Base-by-base conservation (phyloP, 306 rosid species). In the Gynostemma pentaphyllum region DNA sequence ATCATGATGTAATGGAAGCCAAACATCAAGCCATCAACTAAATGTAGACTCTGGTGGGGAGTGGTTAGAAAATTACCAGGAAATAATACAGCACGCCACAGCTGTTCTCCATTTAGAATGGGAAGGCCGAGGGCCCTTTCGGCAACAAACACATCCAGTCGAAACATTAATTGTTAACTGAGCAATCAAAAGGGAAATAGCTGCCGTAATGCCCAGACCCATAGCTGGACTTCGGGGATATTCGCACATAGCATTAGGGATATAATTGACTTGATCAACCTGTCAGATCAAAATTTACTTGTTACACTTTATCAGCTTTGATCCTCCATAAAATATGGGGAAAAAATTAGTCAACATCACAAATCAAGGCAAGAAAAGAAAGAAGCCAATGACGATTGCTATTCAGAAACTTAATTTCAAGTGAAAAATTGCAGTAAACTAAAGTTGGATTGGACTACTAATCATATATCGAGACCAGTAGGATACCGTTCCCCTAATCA, bases 141-240 rank as follows among this genome's bases (percentile, higher is more conserved):
- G 67, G 82, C 96, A 92, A 70, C 99, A 92, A 71, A 88, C 53
- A 55, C 99, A 88, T 28, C 99, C 96, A 4, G 87, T 72, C 54
- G 85, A 70, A 72, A 74, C 83, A 53, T 86, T 86, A 67, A 92
- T 60, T 51, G 75, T 37, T 27, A 82, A 59, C 29, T 88, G 94
- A 67, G 90, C 87, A 44, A 78, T 32, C 88, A 88, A 16, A 60
- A 92, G 94, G 51, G 90, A 69, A 62, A 85, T 53, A 0, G 99
- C 90, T 12, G 96, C 88, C 32, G 80, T 81, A 60, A 86, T 76
- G 57, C 99, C 99, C 46, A 92, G 99, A 62, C 70, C 77, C 72
- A 88, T 72, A 26, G 99, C 99, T 8, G 99, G 94, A 69, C 85
- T 86, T 49, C 78, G 81, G 50, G 99, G 99, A 71, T 86, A 88